A percentile compares a stretch with the other conserved stretches of the same genome.
These are phyloP conservation scores for Rhododendron ovatum DNA, from an alignment of 148 eudicot genomes.

Conservation along the genomic window DNA sequence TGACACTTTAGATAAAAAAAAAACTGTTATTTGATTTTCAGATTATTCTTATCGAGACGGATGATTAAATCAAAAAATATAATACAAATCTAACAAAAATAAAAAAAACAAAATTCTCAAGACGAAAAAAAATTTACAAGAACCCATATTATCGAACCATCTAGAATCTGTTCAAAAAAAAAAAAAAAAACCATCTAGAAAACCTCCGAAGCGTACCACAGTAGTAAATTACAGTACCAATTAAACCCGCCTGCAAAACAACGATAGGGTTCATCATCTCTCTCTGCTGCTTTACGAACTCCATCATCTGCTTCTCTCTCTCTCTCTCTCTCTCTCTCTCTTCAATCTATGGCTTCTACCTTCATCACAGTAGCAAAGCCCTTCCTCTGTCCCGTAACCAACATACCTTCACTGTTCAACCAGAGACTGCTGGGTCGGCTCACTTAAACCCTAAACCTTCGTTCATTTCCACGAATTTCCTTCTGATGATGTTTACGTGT, in stretches of 20 bases:
- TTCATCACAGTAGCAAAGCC: slow-evolving; percentile 37
- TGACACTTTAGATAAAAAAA: no score
- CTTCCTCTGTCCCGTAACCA: slow-evolving; percentile 21
- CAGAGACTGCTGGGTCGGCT: slow-evolving; percentile 27
- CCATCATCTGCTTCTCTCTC: not conserved
- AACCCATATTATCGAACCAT: no score
- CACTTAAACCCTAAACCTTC: not conserved
- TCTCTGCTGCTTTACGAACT: not conserved
- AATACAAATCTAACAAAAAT: no score
- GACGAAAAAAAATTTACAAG: no score
- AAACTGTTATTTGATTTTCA: no score
- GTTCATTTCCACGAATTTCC: not conserved
- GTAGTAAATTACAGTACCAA: no score
- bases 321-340: slow-evolving; percentile 10
- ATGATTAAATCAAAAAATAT: no score
- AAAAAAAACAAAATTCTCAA: no score
- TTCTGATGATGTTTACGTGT: not conserved
- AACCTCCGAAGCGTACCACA: not conserved
- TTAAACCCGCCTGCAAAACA: no score
- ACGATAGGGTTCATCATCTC: not conserved
- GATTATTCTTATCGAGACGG: no score
- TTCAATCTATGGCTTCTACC: slow-evolving; percentile 57
- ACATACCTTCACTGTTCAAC: slow-evolving; percentile 25
- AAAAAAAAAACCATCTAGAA: no score
- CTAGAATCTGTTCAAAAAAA: no score